Conservation (phyloP, 257 asterid genomes). For the Fraxinus americana region DNA sequence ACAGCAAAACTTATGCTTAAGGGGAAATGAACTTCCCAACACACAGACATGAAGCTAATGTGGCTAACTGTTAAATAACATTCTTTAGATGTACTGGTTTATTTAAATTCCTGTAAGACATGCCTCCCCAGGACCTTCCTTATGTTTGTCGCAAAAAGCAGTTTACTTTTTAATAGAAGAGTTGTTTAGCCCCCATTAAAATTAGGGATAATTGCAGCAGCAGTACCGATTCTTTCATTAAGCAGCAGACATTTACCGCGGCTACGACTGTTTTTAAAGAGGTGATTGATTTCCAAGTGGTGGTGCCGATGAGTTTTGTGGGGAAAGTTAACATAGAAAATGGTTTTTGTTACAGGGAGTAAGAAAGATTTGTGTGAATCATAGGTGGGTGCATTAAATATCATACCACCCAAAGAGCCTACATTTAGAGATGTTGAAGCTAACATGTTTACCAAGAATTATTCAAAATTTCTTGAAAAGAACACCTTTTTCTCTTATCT, state of each 20-base stretch:
- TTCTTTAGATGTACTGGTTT: too few relatives aligned
- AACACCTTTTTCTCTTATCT: not conserved
- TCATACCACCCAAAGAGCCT: constrained; percentile 48
- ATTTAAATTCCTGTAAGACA: too few relatives aligned
- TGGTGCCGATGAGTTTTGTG: constrained; percentile 27
- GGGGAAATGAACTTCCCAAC: too few relatives aligned
- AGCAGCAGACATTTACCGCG: constrained; percentile 44
- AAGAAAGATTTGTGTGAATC: constrained; percentile 44
- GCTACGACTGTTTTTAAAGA: constrained; percentile 57
- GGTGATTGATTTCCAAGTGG: constrained; percentile 38
- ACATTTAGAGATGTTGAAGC: constrained; percentile 66
- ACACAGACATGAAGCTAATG: too few relatives aligned
- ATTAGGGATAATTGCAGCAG: too few relatives aligned
- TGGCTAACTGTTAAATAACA: too few relatives aligned
- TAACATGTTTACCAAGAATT: constrained; percentile 49
- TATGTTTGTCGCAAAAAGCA: too few relatives aligned
- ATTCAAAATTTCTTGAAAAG: not conserved
- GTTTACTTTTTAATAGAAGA: too few relatives aligned
- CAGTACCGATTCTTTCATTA: too few relatives aligned
- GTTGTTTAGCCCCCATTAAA: too few relatives aligned
- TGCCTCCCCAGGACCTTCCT: too few relatives aligned
- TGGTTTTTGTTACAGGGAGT: constrained; percentile 38
- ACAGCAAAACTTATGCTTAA: too few relatives aligned
- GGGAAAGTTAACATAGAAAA: constrained; percentile 35
- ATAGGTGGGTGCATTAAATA: constrained; percentile 38